Conservation (phyloP, 2,329 filamentous ascomycete genomes). For the Seiridium unicorne region DNA sequence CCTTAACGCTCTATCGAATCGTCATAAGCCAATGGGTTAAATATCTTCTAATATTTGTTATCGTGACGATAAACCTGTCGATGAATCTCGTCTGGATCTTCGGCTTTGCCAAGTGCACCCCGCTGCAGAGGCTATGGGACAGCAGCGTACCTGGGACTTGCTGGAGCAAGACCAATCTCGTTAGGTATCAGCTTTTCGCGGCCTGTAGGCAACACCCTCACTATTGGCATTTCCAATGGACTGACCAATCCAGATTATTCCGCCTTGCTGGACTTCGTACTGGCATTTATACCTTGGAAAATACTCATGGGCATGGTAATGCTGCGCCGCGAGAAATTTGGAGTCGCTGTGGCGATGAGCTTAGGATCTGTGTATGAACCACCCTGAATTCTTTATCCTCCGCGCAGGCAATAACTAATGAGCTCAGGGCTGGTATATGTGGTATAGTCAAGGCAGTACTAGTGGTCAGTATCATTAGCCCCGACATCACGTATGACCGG, state of each 20-base stretch:
- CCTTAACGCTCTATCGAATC: constrained; percentile 19
- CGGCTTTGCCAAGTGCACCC: constrained; percentile 2
- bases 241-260: constrained; percentile 26
- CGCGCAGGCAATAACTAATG: neutral
- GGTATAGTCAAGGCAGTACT: constrained; percentile 33
- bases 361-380: constrained; percentile 11
- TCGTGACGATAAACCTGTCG: constrained; percentile 16
- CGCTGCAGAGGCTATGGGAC: neutral
- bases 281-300: constrained; percentile 31
- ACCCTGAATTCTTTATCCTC: neutral
- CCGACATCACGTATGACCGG: constrained; percentile 31
- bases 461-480: constrained; percentile 28
- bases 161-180: constrained; percentile 13
- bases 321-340: constrained; percentile 29
- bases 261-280: constrained; percentile 29
- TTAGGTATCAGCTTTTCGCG: constrained; percentile 28
- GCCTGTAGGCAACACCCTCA: constrained; percentile 20
- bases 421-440: constrained; percentile 26
- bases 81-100: constrained; percentile 8
- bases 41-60: constrained; percentile 24
- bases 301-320: constrained; percentile 31
- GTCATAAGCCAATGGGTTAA: constrained; percentile 19
- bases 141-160: neutral
- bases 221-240: neutral
- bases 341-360: constrained; percentile 34